phyloP scores from a whole-genome alignment of 1,284 basidiomycete species.

The Mrakiaceae sp. region DNA sequence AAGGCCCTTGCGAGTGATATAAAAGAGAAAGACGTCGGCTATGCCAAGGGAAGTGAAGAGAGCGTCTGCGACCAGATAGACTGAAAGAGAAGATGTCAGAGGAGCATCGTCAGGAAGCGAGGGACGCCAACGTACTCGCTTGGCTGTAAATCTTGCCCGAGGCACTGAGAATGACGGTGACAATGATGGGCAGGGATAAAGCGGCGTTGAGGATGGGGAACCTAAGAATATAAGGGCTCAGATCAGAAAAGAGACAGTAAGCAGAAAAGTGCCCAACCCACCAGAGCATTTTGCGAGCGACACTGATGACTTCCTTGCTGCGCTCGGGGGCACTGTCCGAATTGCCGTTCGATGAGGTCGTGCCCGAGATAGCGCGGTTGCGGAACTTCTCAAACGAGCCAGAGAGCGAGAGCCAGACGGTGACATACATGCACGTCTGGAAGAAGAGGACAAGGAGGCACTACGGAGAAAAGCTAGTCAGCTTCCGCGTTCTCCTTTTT shows the following conservation, averaged over 20 bases:
- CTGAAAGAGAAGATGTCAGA: too few relatives aligned
- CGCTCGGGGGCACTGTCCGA: not conserved
- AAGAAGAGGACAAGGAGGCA: not conserved
- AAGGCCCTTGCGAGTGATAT: too few relatives aligned
- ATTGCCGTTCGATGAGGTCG: not conserved
- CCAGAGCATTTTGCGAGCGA: constrained; percentile 3
- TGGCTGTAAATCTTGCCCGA: too few relatives aligned
- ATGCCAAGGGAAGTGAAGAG: too few relatives aligned
- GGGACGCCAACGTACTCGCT: too few relatives aligned
- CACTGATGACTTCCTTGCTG: not conserved
- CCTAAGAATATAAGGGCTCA: not conserved
- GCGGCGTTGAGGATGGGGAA: not conserved
- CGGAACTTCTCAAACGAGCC: not conserved
- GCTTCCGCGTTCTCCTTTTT: too few relatives aligned
- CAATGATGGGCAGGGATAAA: not conserved
- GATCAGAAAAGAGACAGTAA: not conserved
- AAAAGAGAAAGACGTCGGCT: too few relatives aligned
- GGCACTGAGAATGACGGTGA: not conserved
- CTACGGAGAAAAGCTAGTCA: not conserved
- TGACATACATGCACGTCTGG: not conserved
- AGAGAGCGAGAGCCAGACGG: not conserved
- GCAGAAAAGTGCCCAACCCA: not conserved
- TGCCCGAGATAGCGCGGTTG: not conserved
- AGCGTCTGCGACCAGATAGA: too few relatives aligned
- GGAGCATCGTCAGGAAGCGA: too few relatives aligned